Base-by-base conservation (phyloP, 2,329 filamentous ascomycete species). In the Fusarium virguliforme region DNA sequence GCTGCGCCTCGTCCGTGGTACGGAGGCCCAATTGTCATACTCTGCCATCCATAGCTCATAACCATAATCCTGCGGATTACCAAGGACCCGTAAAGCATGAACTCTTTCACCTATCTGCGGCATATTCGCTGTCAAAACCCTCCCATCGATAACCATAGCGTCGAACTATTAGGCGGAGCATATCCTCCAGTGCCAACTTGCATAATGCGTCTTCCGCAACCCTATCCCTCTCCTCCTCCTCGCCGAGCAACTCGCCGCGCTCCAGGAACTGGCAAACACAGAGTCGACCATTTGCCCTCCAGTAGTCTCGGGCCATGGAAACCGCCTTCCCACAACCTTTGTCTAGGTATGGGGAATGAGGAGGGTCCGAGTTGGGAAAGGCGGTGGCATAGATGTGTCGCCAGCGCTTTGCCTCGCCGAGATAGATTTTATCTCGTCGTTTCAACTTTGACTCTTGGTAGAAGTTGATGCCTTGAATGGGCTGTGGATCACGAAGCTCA, bases 1-100 rank as follows among this genome's bases (percentile, higher is more conserved):
- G 60, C 68, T 71, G 68, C 68, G 68, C 68, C 68, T 62, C 56
- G 26, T 56, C 37, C 37, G 53, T 56, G 37, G 30, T 40, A 40
- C n/a, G 6, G 37, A n/a, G 1, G 37, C 18, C 37, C 8, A 10
- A 10, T n/a, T 40, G 37, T 40, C 37, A 9, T n/a, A 40, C n/a
- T 40, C 37, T 40, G n/a, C 37, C n/a, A 40, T 40, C 8, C 37
- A n/a, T 18, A 40, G n/a, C 37, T 40, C 37, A 22, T 4, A 22
- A 40, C 3, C 37, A 40, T 40, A 40, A 40, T 40, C n/a, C 37
- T 40, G n/a, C 4, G 37, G 37, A 40, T 40, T 40, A 22, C 37
- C n/a, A 40, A 8, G 37, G n/a, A 10, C n/a, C 8, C 10, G n/a
- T 9, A 40, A 40, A 40, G n/a, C 37, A 10, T 40, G n/a, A 40